Evolutionary conservation across 768 basidiomycete genomes (phyloP).

Genomic region (Cystobasidium ongulense): DNA sequence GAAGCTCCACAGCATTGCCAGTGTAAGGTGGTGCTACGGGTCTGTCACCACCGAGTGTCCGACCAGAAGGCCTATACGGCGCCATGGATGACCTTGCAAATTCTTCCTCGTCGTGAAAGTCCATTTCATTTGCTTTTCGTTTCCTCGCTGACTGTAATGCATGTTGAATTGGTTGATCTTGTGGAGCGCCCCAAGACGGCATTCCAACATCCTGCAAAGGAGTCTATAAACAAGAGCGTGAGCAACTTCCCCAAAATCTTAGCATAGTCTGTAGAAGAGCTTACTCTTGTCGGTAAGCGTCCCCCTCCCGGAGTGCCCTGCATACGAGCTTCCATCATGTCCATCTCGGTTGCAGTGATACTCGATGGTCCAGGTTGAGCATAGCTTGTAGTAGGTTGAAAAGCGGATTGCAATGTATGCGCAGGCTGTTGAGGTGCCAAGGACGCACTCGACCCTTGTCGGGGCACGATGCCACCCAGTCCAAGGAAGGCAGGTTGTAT

Average conservation of each 20-base stretch:
- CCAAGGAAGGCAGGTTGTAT: constrained; percentile 48
- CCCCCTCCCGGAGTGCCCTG: not conserved
- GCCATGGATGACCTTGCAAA: not conserved
- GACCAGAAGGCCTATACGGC: constrained; percentile 3
- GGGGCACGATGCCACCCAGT: constrained; percentile 6
- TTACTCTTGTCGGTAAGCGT: not conserved
- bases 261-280: too few species aligned
- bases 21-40: constrained; percentile 3
- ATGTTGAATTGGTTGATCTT: constrained; percentile 18
- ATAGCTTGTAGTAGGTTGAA: not conserved
- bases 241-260: too few species aligned
- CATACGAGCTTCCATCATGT: constrained; percentile 3
- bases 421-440: not conserved
- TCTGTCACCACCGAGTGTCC: constrained; percentile 19
- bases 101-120: not conserved
- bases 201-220: constrained; percentile 11
- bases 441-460: not conserved
- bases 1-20: constrained; percentile 11
- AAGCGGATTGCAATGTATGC: not conserved
- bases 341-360: not conserved
- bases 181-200: constrained; percentile 24
- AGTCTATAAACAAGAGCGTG: not conserved
- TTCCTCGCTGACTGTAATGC: constrained; percentile 4
- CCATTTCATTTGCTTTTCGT: not conserved
- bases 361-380: not conserved